Conservation (phyloP, 306 rosid genomes). For the Quercus rubra region DNA sequence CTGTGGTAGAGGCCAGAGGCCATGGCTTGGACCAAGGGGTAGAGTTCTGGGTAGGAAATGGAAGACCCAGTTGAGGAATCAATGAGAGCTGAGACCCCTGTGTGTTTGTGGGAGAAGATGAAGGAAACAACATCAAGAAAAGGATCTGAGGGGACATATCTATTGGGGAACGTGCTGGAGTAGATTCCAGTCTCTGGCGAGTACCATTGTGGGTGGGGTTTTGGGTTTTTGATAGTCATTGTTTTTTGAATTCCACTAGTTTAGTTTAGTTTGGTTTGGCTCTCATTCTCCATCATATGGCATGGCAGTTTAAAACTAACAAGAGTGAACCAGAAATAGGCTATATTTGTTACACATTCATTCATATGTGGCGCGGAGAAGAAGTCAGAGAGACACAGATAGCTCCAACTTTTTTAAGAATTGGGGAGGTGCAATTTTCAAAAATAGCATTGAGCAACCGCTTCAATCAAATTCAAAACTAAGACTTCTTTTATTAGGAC, state of each 20-base stretch:
- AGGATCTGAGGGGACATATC: conserved; percentile 55
- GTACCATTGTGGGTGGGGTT: conserved; percentile 47
- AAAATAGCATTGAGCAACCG: no score
- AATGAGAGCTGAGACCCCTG: conserved; percentile 64
- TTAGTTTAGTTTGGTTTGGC: neutral
- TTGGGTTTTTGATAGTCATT: neutral
- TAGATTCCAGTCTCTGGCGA: conserved; percentile 64
- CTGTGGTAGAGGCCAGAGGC: conserved; percentile 60
- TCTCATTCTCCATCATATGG: no score
- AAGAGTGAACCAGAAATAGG: no score
- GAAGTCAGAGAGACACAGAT: no score
- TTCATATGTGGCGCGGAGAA: no score
- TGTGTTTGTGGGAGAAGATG: conserved; percentile 53
- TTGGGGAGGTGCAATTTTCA: no score
- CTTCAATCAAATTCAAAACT: no score
- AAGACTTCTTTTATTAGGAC: no score
- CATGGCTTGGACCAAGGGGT: conserved; percentile 52
- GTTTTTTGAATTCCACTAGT: neutral
- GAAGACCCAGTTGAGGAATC: conserved; percentile 68
- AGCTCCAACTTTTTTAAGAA: no score
- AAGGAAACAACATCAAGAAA: conserved; percentile 68
- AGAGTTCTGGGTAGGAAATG: conserved; percentile 54
- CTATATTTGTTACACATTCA: no score
- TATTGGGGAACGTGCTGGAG: conserved; percentile 38
- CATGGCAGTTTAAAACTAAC: neutral